Percentiles rank a stretch among this genome's conserved stretches.
Evolutionary conservation across 2,329 filamentous ascomycete species (phyloP).

Genomic region (Cryphonectria carpinicola): DNA sequence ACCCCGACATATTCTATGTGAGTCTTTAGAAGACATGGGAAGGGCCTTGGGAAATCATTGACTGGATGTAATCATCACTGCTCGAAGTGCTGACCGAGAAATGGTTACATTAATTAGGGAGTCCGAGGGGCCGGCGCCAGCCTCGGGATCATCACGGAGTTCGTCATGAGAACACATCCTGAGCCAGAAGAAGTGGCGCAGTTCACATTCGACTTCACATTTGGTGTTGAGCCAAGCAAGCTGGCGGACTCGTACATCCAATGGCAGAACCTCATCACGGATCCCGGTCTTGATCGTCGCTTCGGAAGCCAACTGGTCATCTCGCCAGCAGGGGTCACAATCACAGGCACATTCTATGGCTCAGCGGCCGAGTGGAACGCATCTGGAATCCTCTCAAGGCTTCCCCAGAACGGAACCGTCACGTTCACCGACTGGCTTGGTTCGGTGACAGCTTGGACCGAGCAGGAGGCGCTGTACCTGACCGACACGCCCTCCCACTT

Average conservation of each 20-base stretch:
- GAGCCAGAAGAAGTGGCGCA: slow-evolving; percentile 60
- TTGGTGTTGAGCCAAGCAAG: slow-evolving; percentile 48
- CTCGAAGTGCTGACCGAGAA: neutral
- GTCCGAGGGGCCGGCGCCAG: slow-evolving; percentile 60
- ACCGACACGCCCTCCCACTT: slow-evolving; percentile 55
- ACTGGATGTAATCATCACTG: no score
- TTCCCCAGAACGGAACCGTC: slow-evolving; percentile 50
- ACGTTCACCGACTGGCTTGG: slow-evolving; percentile 67
- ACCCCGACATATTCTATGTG: slow-evolving; percentile 59
- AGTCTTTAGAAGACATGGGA: slow-evolving; percentile 28
- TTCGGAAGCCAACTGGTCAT: slow-evolving; percentile 62
- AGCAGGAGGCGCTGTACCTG: slow-evolving; percentile 52
- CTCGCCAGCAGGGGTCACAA: slow-evolving; percentile 56
- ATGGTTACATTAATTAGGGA: slow-evolving; percentile 40
- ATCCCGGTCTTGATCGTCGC: slow-evolving; percentile 59
- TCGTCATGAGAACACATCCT: slow-evolving; percentile 58
- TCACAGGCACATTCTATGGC: slow-evolving; percentile 66
- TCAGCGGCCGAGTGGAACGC: slow-evolving; percentile 58
- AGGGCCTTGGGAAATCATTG: neutral
- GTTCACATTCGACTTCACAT: slow-evolving; percentile 59
- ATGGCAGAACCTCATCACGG: slow-evolving; percentile 62
- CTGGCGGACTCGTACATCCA: slow-evolving; percentile 55
- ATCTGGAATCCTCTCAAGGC: slow-evolving; percentile 51
- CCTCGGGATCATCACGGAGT: slow-evolving; percentile 62
- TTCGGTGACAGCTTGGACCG: slow-evolving; percentile 56